Evolutionary conservation across 345 rosid species (phyloP).

Genomic region (Citrus maxima): DNA sequence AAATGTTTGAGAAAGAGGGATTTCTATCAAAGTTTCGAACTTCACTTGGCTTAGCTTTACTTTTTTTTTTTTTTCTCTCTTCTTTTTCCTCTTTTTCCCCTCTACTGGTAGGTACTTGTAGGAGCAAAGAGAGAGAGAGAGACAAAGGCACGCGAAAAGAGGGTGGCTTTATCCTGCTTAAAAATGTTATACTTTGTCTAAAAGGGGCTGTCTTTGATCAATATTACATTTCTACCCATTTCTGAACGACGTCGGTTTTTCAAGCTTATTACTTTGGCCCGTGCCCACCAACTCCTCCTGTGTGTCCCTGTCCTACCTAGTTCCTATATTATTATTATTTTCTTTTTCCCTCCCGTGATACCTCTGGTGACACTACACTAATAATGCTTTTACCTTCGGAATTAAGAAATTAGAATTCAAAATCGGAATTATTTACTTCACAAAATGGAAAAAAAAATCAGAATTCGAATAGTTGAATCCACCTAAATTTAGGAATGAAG

Average conservation of each 20-base stretch:
- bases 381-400: too few relatives aligned
- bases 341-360: too few relatives aligned
- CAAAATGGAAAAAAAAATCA: too few relatives aligned
- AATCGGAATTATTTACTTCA: too few relatives aligned
- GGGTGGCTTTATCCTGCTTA: conserved; percentile 14
- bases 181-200: conserved; percentile 14
- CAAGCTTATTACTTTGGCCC: neutral
- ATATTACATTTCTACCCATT: conserved; percentile 21
- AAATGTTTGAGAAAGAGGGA: neutral
- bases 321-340: too few relatives aligned
- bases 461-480: fast-evolving
- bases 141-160: conserved; percentile 6
- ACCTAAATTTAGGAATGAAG: fast-evolving
- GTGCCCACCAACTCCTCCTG: too few relatives aligned
- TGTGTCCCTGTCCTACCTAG: too few relatives aligned
- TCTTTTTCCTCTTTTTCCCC: neutral
- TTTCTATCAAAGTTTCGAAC: neutral
- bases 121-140: neutral
- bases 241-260: neutral
- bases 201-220: conserved; percentile 15
- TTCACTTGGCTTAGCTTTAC: conserved; percentile 4
- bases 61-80: neutral
- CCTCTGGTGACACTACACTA: too few relatives aligned
- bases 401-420: too few relatives aligned
- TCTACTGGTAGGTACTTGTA: neutral